phyloP scores from a whole-genome alignment of 2,329 filamentous ascomycete genomes.

The Blastomyces emzantsi region DNA sequence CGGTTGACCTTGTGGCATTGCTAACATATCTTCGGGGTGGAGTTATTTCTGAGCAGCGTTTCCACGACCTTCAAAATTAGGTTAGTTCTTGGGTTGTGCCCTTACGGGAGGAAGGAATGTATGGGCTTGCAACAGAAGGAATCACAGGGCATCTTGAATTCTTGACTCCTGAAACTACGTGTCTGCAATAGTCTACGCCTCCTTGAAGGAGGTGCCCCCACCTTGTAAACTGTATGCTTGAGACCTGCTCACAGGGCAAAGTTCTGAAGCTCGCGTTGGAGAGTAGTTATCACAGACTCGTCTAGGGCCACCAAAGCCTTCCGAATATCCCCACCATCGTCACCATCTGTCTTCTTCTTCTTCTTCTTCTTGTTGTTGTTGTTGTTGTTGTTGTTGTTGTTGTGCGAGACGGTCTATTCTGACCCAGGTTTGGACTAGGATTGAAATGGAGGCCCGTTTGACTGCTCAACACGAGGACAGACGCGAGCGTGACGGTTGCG shows the following conservation, averaged over 20 bases:
- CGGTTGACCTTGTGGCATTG: slow-evolving; percentile 4
- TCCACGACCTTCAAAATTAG: slow-evolving; percentile 8
- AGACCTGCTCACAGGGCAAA: slow-evolving; percentile 10
- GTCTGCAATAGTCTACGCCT: slow-evolving; percentile 7
- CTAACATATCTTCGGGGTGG: background rate
- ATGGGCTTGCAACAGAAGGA: background rate
- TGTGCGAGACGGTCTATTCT: background rate
- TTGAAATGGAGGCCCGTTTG: background rate
- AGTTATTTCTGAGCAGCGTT: slow-evolving; percentile 3
- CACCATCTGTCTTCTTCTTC: background rate
- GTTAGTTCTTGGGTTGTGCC: no score
- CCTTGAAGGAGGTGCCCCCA: slow-evolving; percentile 6
- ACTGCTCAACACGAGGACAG: background rate
- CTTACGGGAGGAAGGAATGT: no score
- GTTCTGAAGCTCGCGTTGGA: slow-evolving; percentile 7
- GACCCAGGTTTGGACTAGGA: background rate
- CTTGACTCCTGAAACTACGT: slow-evolving; percentile 12
- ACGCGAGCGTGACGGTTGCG: slow-evolving; percentile 8
- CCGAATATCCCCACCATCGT: slow-evolving; percentile 12
- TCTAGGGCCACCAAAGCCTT: slow-evolving; percentile 9
- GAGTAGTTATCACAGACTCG: slow-evolving; percentile 10
- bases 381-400: no score
- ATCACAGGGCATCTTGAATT: no score
- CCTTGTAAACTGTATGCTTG: slow-evolving; percentile 6
- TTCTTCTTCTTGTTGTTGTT: no score